Percentiles rank a stretch among this genome's conserved stretches.
phyloP scores from a whole-genome alignment of 768 basidiomycete genomes.

The Boletus sp. region DNA sequence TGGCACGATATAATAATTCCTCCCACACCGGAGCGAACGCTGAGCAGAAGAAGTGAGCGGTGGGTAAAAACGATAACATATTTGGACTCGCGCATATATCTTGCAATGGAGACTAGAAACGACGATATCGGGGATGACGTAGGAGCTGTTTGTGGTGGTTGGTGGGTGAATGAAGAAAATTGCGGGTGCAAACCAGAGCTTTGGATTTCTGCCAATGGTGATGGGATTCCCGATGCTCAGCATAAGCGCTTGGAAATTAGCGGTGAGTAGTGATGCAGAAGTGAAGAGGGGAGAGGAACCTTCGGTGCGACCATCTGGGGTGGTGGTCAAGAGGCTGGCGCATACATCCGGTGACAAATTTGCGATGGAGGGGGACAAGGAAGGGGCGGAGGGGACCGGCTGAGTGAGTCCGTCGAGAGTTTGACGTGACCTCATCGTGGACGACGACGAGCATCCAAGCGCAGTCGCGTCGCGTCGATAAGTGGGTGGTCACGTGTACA shows the following conservation, averaged over 20 bases:
- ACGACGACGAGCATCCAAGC: neutral
- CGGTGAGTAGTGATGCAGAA: neutral
- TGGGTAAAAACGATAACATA: neutral
- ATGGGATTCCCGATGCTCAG: constrained; percentile 61
- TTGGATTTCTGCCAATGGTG: constrained; percentile 69
- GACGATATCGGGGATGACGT: constrained; percentile 57
- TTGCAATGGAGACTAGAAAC: constrained; percentile 76
- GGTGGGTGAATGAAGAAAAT: neutral
- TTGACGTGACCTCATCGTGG: constrained; percentile 19
- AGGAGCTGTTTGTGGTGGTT: constrained; percentile 39
- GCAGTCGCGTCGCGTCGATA: constrained; percentile 8
- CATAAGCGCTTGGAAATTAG: constrained; percentile 45
- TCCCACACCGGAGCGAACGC: constrained; percentile 66
- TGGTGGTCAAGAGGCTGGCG: constrained; percentile 66
- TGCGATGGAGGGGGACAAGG: constrained; percentile 9
- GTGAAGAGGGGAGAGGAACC: constrained; percentile 34
- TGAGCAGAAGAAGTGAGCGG: constrained; percentile 24
- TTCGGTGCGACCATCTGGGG: constrained; percentile 60
- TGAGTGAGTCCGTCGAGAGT: constrained; percentile 25
- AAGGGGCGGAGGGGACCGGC: constrained; percentile 27
- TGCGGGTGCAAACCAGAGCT: constrained; percentile 46
- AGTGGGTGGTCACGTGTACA: constrained; percentile 11
- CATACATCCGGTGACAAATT: constrained; percentile 47
- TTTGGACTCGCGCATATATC: constrained; percentile 63
- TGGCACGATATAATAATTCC: constrained; percentile 78